Base-by-base conservation (phyloP, 768 basidiomycete genomes). In the Sarcodon aspratus region DNA sequence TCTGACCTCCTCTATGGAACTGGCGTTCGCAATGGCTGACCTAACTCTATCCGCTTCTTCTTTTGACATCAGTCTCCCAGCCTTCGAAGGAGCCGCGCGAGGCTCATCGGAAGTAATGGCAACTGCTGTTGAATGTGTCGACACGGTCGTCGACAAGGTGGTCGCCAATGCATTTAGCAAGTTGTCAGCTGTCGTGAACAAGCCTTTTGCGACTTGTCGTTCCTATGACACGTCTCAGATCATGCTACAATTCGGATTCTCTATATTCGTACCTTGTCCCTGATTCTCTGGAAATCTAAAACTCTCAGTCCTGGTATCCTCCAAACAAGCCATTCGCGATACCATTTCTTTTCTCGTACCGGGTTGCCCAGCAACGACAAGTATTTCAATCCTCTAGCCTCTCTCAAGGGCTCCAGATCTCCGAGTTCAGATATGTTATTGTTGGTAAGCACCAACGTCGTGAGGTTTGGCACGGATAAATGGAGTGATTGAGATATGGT, bases 251-350 rank as follows among this genome's bases (percentile, higher is more conserved):
- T 35, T 9, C 36, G 46, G n/a, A 33, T 13, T 15, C 13, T 4
- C 44, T 17, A 45, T 17, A 13, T 15, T 70, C 82, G 73, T 71
- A 92, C 91, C 80, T 92, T 91, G 66, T 93, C 90, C 64, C 85
- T 82, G 60, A 95, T 87, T 69, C 91, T 81, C 75, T 91, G 86
- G 69, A 89, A 95, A 78, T 95, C 91, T 62, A 95, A 74, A 69
- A 91, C 86, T 76, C 92, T 82, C 62, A 95, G 76, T 62, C 77
- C 75, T 65, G 84, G 80, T 73, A 91, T 73, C 70, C 82, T 80
- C 79, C 80, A 91, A 58, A 87, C 80, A 73, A 93, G 79, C 91
- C 91, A 95, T 72, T 91, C 88, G 72, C 90, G 86, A 72, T 94
- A 95, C 80, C 85, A 89, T 78, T 91, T 89, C 75, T 86, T 87